Conservation (phyloP, 345 rosid genomes). For the Corchorus olitorius region DNA sequence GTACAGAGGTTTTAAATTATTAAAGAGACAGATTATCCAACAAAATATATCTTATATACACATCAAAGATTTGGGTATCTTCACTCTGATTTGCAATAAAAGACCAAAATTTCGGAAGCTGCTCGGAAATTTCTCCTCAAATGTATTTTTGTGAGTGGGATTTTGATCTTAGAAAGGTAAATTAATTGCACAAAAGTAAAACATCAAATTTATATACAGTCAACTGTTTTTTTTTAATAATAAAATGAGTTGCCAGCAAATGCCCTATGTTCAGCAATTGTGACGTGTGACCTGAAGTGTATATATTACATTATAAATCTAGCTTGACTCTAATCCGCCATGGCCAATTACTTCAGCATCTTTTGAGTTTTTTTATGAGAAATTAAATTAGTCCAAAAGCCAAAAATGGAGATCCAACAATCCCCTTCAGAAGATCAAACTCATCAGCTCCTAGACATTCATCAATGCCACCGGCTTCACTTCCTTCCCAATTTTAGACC, state of each 20-base stretch:
- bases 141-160: neutral
- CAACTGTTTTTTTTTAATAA: neutral
- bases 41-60: too few species aligned
- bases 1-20: too few species aligned
- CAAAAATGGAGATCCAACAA: constrained; percentile 14
- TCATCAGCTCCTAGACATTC: neutral
- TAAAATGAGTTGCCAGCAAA: neutral
- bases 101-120: neutral
- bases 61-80: too few species aligned
- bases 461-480: constrained; percentile 18
- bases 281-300: too few species aligned
- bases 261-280: too few species aligned
- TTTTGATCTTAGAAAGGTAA: neutral
- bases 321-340: neutral
- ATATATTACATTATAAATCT: too few species aligned
- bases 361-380: neutral
- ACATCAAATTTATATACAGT: neutral
- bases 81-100: neutral
- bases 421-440: constrained; percentile 11
- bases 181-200: neutral
- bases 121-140: neutral
- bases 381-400: neutral
- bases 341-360: neutral
- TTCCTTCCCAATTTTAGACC: neutral
- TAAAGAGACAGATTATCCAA: too few species aligned